A percentile compares a stretch with the other conserved stretches of the same genome.
Evolutionary conservation across 441 rosid genomes (phyloP).

Genomic region (Brassica hybrid): DNA sequence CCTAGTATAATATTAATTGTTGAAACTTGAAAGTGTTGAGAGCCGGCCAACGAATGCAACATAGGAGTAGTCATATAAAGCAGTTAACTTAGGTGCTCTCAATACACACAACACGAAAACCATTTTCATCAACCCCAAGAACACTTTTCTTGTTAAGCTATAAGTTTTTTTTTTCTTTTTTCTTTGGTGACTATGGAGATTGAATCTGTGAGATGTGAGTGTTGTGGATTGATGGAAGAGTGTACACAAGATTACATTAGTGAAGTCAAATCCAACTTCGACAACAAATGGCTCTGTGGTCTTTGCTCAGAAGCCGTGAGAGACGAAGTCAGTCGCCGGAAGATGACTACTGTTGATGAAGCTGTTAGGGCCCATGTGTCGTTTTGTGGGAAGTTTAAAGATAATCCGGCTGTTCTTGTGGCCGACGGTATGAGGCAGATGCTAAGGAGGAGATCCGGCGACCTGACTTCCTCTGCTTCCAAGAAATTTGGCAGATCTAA

Average conservation of each 20-base stretch:
- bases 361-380: constrained; percentile 96
- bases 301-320: constrained; percentile 93
- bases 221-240: constrained; percentile 93
- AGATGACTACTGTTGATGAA: constrained; percentile 59
- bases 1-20: constrained; percentile 21
- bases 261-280: constrained; percentile 80
- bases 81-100: constrained; percentile 22
- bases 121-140: constrained; percentile 23
- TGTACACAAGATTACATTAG: constrained; percentile 86
- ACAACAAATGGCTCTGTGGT: constrained; percentile 97
- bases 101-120: constrained; percentile 26
- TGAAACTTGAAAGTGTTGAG: constrained; percentile 27
- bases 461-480: constrained; percentile 61
- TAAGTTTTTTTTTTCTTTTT: background rate
- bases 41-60: constrained; percentile 27
- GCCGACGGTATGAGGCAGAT: constrained; percentile 98
- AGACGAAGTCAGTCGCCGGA: constrained; percentile 66
- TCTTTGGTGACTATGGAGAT: constrained; percentile 59
- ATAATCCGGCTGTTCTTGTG: constrained; percentile 88
- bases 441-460: constrained; percentile 88
- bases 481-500: constrained; percentile 81
- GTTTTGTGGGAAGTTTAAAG: constrained; percentile 86
- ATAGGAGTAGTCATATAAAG: constrained; percentile 38
- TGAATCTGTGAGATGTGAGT: constrained; percentile 86
- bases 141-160: constrained; percentile 20